Evolutionary conservation across 225 moss, liverwort and hornwort genomes (phyloP), one percentile per base, ranked within the genome.

Genomic region (Pseudisothecium myosuroides): DNA sequence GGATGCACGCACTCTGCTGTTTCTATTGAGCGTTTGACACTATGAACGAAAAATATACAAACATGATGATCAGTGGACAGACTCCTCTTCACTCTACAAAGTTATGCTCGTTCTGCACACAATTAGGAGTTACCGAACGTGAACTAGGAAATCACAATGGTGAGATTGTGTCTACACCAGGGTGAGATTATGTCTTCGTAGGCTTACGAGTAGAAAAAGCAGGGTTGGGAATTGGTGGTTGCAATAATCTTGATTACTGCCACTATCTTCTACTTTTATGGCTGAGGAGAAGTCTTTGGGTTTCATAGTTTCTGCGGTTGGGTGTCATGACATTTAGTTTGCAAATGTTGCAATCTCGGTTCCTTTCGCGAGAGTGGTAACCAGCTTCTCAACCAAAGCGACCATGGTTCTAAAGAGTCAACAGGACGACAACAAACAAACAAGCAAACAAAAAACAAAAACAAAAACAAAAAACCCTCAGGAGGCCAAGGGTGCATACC

Each of bases 401-500:
- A 8, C 26, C 63, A 32, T 4, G 24, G 43, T 43, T 59, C 45
- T 58, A 43, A 72, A 39, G 32, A 8, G 9, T n/a, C 65, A 14
- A 55, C 43, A 87, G 52, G 62, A 81, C 47, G 47, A 69, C 47
- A 66, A 49, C 26, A 32, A 47, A 36, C 66, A 83, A 49, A 27
- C 39, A 21, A 31, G 23, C 12, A n/a, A 22, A 12, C 41, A 17
- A 45, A 45, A 45, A 45, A 45, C 45, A 6, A n/a, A n/a, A n/a
- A n/a, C n/a, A n/a, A n/a, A n/a, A n/a, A n/a, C n/a, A 45, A 37
- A 9, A 43, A 79, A 63, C 14, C 65, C 22, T 60, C 68, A 19
- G 39, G 36, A 86, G 64, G 55, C 29, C 60, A 88, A 59, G 21
- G 32, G 50, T 27, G 78, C 82, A 58, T 88, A 98, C 99, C 99